Evolutionary conservation across 2,329 filamentous ascomycete genomes (phyloP), one percentile per base, ranked within the genome.

Genomic region (Venturiaceae sp.): DNA sequence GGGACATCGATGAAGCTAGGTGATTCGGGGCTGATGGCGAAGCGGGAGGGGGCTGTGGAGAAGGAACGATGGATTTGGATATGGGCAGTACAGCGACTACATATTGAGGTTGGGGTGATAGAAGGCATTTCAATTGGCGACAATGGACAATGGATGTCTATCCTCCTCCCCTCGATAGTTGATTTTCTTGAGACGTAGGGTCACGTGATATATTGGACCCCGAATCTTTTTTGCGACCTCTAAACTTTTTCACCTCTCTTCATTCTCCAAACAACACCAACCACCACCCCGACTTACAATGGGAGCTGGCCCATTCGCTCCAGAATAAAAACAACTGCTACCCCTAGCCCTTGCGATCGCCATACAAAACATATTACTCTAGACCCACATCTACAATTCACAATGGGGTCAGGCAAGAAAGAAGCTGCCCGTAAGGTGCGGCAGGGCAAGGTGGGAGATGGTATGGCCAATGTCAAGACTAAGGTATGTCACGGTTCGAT

Each of bases 321-420:
- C n/a, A n/a, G n/a, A n/a, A n/a, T n/a, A n/a, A n/a, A n/a, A n/a
- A n/a, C n/a, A 50, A n/a, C 44, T 30, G 28, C 44, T 50, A 6
- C 13, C 2, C 44, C 3, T 8, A 50, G 30, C 23, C 26, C 30
- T 26, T 28, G 19, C 30, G 13, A 23, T 26, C 44, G n/a, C 26
- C 21, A 32, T 16, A 50, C 23, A 14, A 23, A n/a, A 23, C 44
- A 30, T 5, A n/a, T 11, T 13, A 21, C 13, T 23, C 19, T 30
- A 47, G 23, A n/a, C n/a, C n/a, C n/a, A n/a, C n/a, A n/a, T n/a
- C n/a, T n/a, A n/a, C n/a, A n/a, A n/a, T 30, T 26, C 14, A 77
- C 61, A 44, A 96, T 96, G 91, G 91, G 91, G 75, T 87, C 85
- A 67, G 86, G 84, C 68, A 97, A 97, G 81, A 96, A 96, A 75